These are phyloP conservation scores for Thozetella sp. DNA, from an alignment of 495 filamentous ascomycete genomes.

Conservation along the genomic window DNA sequence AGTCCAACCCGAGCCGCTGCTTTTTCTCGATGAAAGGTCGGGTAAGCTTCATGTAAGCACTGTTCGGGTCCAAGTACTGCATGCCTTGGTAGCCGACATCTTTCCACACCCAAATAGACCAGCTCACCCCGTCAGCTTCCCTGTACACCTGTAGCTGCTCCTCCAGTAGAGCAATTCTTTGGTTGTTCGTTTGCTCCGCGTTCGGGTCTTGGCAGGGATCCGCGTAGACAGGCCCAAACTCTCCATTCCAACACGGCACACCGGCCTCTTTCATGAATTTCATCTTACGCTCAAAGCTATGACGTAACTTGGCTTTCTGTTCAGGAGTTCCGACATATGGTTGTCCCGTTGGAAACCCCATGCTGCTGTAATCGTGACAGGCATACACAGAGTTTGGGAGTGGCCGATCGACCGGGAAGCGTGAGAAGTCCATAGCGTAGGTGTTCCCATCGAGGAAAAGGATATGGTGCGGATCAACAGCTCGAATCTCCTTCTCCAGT, in stretches of 20 bases:
- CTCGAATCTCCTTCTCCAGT: conserved; percentile 58
- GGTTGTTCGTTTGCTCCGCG: conserved; percentile 46
- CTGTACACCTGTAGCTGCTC: conserved; percentile 61
- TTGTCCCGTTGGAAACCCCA: conserved; percentile 59
- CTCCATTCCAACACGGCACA: conserved; percentile 64
- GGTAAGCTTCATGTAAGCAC: conserved; percentile 51
- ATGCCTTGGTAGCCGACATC: conserved; percentile 67
- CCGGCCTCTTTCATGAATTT: conserved; percentile 55
- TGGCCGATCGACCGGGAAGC: conserved; percentile 25
- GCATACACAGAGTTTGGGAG: conserved; percentile 59
- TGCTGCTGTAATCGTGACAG: conserved; percentile 61
- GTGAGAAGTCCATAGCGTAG: conserved; percentile 55
- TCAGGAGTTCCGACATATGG: conserved; percentile 50
- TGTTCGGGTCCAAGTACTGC: conserved; percentile 50
- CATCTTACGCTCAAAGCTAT: conserved; percentile 55
- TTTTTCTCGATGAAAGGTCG: conserved; percentile 59
- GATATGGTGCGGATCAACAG: conserved; percentile 62
- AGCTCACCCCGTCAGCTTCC: conserved; percentile 49
- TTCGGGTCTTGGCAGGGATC: conserved; percentile 31
- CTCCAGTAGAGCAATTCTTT: conserved; percentile 54
- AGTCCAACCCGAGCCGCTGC: conserved; percentile 49
- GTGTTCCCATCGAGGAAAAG: conserved; percentile 69
- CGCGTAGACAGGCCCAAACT: conserved; percentile 67
- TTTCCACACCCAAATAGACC: conserved; percentile 70
- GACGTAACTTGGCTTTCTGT: conserved; percentile 50